These are phyloP conservation scores for Psilocybe subaeruginosa DNA, from an alignment of 768 basidiomycete genomes.

Conservation along the genomic window DNA sequence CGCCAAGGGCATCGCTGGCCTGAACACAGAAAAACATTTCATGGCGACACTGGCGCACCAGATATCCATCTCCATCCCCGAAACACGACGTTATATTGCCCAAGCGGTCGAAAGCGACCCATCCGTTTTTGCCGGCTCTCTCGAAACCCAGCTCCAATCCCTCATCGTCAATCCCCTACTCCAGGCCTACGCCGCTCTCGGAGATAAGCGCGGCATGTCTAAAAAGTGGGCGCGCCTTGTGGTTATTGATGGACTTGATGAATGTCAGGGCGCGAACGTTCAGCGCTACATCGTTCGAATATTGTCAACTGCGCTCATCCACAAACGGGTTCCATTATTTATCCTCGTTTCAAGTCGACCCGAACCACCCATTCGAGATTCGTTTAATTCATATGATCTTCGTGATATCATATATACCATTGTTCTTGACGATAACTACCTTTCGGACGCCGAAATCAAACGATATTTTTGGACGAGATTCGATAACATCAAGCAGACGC, in stretches of 20 bases:
- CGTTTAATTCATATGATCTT: conserved; percentile 30
- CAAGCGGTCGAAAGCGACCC: conserved; percentile 30
- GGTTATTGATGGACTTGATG: conserved; percentile 30
- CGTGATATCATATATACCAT: conserved; percentile 28
- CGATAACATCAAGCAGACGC: conserved; percentile 25
- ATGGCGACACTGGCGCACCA: conserved; percentile 31
- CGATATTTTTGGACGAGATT: conserved; percentile 27
- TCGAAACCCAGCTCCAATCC: conserved; percentile 28
- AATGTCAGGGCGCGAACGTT: conserved; percentile 28
- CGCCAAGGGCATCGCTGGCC: conserved; percentile 20
- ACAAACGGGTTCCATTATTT: conserved; percentile 26
- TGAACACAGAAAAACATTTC: conserved; percentile 30
- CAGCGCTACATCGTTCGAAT: conserved; percentile 32
- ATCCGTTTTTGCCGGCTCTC: conserved; percentile 25
- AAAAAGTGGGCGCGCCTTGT: conserved; percentile 28
- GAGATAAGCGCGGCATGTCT: conserved; percentile 15
- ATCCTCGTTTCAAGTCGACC: conserved; percentile 32
- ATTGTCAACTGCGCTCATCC: conserved; percentile 27
- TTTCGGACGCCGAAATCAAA: conserved; percentile 27
- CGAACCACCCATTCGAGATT: conserved; percentile 30
- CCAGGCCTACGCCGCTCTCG: conserved; percentile 20
- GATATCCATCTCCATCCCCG: conserved; percentile 27
- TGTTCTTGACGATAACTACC: conserved; percentile 26
- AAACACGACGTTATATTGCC: conserved; percentile 25
- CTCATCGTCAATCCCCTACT: conserved; percentile 27